Percentiles rank a stretch among this genome's conserved stretches.
phyloP scores from a whole-genome alignment of 768 basidiomycete genomes.

The Kwoniella heveanensis region DNA sequence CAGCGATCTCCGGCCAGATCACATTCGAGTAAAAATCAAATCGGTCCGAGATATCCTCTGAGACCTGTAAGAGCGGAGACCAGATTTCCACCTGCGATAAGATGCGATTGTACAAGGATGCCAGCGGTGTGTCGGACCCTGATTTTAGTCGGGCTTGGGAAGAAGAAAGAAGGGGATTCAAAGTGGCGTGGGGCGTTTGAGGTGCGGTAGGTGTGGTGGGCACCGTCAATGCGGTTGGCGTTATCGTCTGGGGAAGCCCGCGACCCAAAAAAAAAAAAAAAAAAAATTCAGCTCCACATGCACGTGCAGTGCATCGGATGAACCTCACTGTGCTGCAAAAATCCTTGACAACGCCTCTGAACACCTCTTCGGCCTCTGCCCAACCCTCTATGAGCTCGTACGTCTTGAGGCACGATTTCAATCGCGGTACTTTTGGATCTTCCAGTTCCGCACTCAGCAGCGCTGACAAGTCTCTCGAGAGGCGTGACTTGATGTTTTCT shows the following conservation, averaged over 20 bases:
- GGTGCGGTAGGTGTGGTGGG: constrained; percentile 77
- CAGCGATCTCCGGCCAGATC: constrained; percentile 81
- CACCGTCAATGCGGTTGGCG: constrained; percentile 66
- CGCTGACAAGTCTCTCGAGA: constrained; percentile 83
- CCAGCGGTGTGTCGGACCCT: constrained; percentile 59
- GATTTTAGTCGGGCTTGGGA: constrained; percentile 61
- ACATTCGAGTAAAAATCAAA: constrained; percentile 88
- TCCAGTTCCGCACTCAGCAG: constrained; percentile 69
- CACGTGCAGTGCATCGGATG: too few relatives aligned
- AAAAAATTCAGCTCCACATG: not conserved
- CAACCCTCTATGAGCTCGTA: constrained; percentile 69
- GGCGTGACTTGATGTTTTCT: constrained; percentile 76
- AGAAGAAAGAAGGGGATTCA: constrained; percentile 59
- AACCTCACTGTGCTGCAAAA: constrained; percentile 70
- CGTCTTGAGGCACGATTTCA: constrained; percentile 49
- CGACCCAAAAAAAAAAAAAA: not conserved
- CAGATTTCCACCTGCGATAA: constrained; percentile 63
- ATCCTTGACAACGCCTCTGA: constrained; percentile 70
- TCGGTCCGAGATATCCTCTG: constrained; percentile 40
- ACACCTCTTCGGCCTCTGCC: constrained; percentile 84
- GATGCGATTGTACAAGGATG: constrained; percentile 76
- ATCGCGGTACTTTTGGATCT: constrained; percentile 5
- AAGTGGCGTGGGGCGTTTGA: constrained; percentile 63
- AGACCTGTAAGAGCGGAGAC: constrained; percentile 59
- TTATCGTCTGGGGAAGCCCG: constrained; percentile 67